phyloP scores from a whole-genome alignment of 768 basidiomycete species.

The Russula dissimulans region DNA sequence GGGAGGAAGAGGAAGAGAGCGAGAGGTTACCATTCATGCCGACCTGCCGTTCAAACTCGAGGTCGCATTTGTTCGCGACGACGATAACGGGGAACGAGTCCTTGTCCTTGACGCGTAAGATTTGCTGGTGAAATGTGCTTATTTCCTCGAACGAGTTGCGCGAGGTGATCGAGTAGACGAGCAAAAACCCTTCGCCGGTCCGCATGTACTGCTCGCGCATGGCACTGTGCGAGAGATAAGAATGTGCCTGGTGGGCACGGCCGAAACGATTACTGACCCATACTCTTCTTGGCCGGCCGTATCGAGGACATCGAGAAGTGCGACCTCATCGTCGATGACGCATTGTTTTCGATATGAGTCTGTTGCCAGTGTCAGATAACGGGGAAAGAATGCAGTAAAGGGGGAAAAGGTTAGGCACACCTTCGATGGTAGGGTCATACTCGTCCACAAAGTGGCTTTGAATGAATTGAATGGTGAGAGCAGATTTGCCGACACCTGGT shows the following conservation, averaged over 20 bases:
- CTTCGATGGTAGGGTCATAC: conserved; percentile 93
- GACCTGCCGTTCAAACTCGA: conserved; percentile 94
- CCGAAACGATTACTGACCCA: conserved; percentile 47
- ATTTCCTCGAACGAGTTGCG: conserved; percentile 97
- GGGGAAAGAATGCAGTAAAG: background rate
- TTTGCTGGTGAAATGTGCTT: conserved; percentile 91
- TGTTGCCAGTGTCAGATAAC: conserved; percentile 24
- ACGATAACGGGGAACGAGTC: conserved; percentile 93
- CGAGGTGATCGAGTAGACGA: conserved; percentile 98
- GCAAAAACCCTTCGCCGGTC: conserved; percentile 93
- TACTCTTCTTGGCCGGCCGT: conserved; percentile 99
- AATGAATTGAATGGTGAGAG: conserved; percentile 96
- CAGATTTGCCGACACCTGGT: conserved; percentile 73
- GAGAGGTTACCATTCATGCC: conserved; percentile 74
- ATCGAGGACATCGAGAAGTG: conserved; percentile 91
- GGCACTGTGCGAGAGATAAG: conserved; percentile 43
- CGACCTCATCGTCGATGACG: conserved; percentile 98
- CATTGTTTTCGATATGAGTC: conserved; percentile 98
- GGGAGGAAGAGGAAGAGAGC: no score
- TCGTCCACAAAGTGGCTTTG: conserved; percentile 92
- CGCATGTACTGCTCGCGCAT: conserved; percentile 99
- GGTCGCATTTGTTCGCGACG: conserved; percentile 96
- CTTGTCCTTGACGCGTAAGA: conserved; percentile 92
- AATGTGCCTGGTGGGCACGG: conserved; percentile 6
- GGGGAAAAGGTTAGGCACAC: conserved; percentile 29